phyloP scores from a whole-genome alignment of 1,139 yeast species.

The Taphrina populina region DNA sequence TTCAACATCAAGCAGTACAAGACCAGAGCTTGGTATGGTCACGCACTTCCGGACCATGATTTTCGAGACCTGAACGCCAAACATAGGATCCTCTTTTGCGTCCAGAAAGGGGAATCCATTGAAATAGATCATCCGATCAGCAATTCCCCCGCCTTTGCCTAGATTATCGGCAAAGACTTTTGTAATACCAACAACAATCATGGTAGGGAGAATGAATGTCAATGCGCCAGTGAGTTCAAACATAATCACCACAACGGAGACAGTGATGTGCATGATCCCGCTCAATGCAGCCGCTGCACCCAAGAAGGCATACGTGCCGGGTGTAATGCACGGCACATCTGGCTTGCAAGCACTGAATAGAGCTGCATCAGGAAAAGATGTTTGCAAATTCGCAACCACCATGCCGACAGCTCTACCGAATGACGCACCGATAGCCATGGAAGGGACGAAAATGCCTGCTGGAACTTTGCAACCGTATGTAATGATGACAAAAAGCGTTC shows the following conservation, averaged over 20 bases:
- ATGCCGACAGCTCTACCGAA: conserved; percentile 85
- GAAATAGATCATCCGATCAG: conserved; percentile 88
- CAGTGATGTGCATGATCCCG: conserved; percentile 88
- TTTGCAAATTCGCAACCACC: conserved; percentile 59
- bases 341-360: conserved; percentile 53
- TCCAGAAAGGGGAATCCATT: conserved; percentile 88
- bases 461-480: conserved; percentile 93
- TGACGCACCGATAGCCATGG: conserved; percentile 95
- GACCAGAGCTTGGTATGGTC: conserved; percentile 51
- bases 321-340: conserved; percentile 65
- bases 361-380: conserved; percentile 48
- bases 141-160: conserved; percentile 89
- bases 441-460: conserved; percentile 93
- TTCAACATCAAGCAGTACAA: conserved; percentile 45
- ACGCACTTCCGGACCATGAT: conserved; percentile 65
- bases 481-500: conserved; percentile 70
- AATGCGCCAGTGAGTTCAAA: conserved; percentile 96
- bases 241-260: conserved; percentile 91
- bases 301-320: conserved; percentile 94
- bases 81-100: conserved; percentile 62
- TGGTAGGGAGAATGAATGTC: conserved; percentile 85
- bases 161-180: conserved; percentile 70
- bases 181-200: conserved; percentile 94
- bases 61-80: conserved; percentile 56
- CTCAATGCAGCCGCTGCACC: conserved; percentile 96